Evolutionary conservation across 768 basidiomycete genomes (phyloP).

Genomic region (Obba rivulosa): DNA sequence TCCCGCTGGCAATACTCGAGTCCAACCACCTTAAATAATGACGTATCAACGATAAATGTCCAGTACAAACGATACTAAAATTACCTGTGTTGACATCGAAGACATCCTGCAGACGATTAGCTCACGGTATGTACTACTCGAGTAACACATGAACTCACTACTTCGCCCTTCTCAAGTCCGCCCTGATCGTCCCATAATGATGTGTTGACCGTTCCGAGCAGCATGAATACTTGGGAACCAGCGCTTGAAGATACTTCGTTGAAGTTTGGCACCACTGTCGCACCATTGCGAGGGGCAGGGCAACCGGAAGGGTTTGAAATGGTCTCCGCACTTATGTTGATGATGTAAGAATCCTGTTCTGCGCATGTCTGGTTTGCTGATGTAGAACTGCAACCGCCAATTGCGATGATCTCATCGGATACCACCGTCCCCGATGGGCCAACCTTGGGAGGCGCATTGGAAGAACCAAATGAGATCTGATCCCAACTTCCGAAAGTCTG

Average conservation of each 20-base stretch:
- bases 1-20: slow-evolving; percentile 67
- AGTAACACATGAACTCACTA: slow-evolving; percentile 42
- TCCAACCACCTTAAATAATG: slow-evolving; percentile 42
- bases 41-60: neutral
- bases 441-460: slow-evolving; percentile 33
- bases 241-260: slow-evolving; percentile 54
- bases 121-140: neutral
- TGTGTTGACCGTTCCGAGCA: slow-evolving; percentile 63
- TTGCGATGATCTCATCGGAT: slow-evolving; percentile 39
- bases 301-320: slow-evolving; percentile 43
- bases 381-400: slow-evolving; percentile 52
- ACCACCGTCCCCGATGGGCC: slow-evolving; percentile 59
- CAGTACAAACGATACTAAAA: neutral
- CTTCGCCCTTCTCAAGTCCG: slow-evolving; percentile 62
- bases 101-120: slow-evolving; percentile 41
- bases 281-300: slow-evolving; percentile 57
- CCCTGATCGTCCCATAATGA: slow-evolving; percentile 63
- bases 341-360: slow-evolving; percentile 51
- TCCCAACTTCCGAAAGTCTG: slow-evolving; percentile 56
- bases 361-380: slow-evolving; percentile 42
- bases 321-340: slow-evolving; percentile 36
- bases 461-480: slow-evolving; percentile 30
- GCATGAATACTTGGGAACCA: slow-evolving; percentile 57
- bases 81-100: slow-evolving; percentile 39
- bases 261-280: slow-evolving; percentile 56